Conservation (phyloP, 192 early-diverging fungal species). For the Coemansia sp. region DNA sequence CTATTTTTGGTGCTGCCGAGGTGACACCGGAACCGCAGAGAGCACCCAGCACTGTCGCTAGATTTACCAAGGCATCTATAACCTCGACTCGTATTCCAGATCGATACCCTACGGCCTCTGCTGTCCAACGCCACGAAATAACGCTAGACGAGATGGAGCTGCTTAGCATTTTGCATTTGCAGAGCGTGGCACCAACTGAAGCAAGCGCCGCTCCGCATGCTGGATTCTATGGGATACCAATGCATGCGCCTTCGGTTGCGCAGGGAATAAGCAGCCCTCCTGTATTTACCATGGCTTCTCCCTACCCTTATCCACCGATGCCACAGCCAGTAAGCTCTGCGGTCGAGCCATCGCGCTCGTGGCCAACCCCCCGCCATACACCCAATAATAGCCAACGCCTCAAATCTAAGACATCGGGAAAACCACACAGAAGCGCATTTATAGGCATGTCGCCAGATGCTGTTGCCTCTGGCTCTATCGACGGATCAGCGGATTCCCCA, state of each 20-base stretch:
- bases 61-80: background rate
- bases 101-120: background rate
- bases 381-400: background rate
- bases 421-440: background rate
- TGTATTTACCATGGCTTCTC: background rate
- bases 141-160: constrained; percentile 32
- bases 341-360: background rate
- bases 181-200: background rate
- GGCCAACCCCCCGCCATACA: background rate
- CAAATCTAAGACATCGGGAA: background rate
- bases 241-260: background rate
- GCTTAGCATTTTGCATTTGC: constrained; percentile 25
- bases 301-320: background rate
- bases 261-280: background rate
- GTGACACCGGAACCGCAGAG: background rate
- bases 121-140: constrained; percentile 18
- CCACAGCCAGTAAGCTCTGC: background rate
- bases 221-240: constrained; percentile 1
- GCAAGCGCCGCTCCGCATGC: background rate
- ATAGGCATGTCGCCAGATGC: background rate
- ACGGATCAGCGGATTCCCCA: background rate
- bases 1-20: constrained; percentile 11
- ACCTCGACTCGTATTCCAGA: background rate
- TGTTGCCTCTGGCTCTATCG: background rate
- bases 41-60: background rate